phyloP scores from a whole-genome alignment of 345 rosid species.

The Rhizophora apiculata region DNA sequence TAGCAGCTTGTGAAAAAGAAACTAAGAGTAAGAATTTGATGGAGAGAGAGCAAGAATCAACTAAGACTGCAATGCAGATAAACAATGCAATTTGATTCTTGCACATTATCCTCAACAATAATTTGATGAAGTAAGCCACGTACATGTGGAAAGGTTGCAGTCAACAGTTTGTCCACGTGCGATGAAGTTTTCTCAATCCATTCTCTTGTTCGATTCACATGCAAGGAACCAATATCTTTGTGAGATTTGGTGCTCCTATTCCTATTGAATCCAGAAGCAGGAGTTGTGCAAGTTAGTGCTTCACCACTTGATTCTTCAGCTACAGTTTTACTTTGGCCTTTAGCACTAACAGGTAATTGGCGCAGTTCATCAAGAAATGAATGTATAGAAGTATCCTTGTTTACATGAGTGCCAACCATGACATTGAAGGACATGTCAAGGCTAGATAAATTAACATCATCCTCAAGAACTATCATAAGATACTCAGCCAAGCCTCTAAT shows the following conservation, averaged over 20 bases:
- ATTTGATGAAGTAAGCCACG: slow-evolving; percentile 19
- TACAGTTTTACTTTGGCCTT: slow-evolving; percentile 28
- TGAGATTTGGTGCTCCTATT: slow-evolving; percentile 22
- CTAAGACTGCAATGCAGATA: background rate
- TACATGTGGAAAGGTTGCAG: slow-evolving; percentile 79
- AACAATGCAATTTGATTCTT: background rate
- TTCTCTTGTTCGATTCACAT: slow-evolving; percentile 68
- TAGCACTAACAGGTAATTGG: slow-evolving; percentile 47
- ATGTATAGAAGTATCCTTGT: slow-evolving; percentile 39
- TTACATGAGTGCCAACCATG: slow-evolving; percentile 24
- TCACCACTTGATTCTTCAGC: slow-evolving; percentile 34
- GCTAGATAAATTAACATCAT: slow-evolving; percentile 54
- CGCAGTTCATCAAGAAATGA: slow-evolving; percentile 65
- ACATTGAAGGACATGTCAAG: slow-evolving; percentile 29
- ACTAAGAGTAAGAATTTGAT: background rate
- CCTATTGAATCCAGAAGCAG: slow-evolving; percentile 25
- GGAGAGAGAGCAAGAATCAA: background rate
- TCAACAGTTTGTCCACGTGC: slow-evolving; percentile 65
- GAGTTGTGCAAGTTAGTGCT: slow-evolving; percentile 21
- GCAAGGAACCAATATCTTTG: slow-evolving; percentile 48
- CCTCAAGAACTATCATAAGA: slow-evolving; percentile 80
- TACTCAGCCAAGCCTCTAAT: slow-evolving; percentile 84
- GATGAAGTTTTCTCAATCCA: slow-evolving; percentile 72
- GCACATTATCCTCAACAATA: slow-evolving; percentile 2
- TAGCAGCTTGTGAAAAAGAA: slow-evolving; percentile 6